These are phyloP conservation scores for Aspergillus caelatus DNA, from an alignment of 2,329 filamentous ascomycete species.

Conservation along the genomic window DNA sequence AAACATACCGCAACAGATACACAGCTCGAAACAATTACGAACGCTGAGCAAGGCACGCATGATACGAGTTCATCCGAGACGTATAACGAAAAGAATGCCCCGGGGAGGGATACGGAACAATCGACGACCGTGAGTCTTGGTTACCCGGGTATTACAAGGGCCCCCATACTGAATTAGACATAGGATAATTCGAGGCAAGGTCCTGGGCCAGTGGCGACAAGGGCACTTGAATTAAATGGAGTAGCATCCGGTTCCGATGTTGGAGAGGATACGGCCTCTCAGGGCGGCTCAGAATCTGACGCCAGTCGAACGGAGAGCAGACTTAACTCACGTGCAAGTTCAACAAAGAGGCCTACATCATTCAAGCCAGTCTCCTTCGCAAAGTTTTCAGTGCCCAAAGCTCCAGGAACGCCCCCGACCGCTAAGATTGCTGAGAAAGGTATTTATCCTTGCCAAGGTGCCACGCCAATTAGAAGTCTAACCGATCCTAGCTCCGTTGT, in stretches of 20 bases:
- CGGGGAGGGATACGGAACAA: slow-evolving; percentile 28
- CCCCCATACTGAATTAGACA: slow-evolving; percentile 21
- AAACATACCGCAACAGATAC: slow-evolving; percentile 43
- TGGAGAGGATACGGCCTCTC: slow-evolving; percentile 43
- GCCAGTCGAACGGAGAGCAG: slow-evolving; percentile 58
- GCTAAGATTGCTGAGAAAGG: slow-evolving; percentile 60
- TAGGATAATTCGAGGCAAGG: slow-evolving; percentile 36
- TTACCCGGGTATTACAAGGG: slow-evolving; percentile 15
- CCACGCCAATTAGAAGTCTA: slow-evolving; percentile 9
- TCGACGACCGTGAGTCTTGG: slow-evolving; percentile 34
- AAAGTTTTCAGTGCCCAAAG: slow-evolving; percentile 67
- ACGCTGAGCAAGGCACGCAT: slow-evolving; percentile 27
- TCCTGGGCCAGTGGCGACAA: slow-evolving; percentile 35
- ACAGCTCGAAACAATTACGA: slow-evolving; percentile 29
- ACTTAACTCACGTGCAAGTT: slow-evolving; percentile 49
- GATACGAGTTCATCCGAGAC: slow-evolving; percentile 23
- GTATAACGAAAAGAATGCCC: slow-evolving; percentile 23
- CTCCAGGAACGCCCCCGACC: slow-evolving; percentile 55
- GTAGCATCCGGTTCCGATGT: slow-evolving; percentile 38
- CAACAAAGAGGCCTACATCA: slow-evolving; percentile 62
- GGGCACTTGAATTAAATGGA: slow-evolving; percentile 45
- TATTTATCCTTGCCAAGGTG: slow-evolving; percentile 28
- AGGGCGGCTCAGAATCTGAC: slow-evolving; percentile 64
- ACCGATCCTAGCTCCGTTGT: slow-evolving; percentile 32
- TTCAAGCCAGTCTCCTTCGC: slow-evolving; percentile 70